Conservation (phyloP, 192 early-diverging fungal species). For the Obelidium mucronatum region DNA sequence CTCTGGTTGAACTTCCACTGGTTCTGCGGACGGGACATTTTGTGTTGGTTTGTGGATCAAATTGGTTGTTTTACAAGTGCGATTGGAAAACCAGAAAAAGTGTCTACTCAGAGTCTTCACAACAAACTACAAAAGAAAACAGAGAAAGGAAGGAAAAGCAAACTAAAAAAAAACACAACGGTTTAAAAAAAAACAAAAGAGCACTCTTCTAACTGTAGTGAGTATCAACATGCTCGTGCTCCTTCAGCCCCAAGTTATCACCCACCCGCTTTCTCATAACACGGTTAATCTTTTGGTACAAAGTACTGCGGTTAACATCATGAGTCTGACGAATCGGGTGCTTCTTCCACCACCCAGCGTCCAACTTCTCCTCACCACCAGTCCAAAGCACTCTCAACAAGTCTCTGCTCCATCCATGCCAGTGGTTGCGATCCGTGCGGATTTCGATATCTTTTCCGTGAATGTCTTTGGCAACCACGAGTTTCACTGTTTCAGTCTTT, state of each 20-base stretch:
- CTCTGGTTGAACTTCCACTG: too few relatives aligned
- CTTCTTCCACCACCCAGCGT: not conserved
- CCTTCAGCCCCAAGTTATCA: not conserved
- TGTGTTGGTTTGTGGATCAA: too few relatives aligned
- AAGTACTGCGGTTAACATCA: not conserved
- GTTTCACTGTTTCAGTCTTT: constrained; percentile 15
- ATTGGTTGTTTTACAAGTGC: too few relatives aligned
- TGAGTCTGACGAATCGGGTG: not conserved
- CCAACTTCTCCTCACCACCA: not conserved
- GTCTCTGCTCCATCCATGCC: constrained; percentile 13
- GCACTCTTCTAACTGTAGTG: too few relatives aligned
- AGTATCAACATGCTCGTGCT: too few relatives aligned
- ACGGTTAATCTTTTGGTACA: not conserved
- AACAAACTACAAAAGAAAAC: not conserved
- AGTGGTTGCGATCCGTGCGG: constrained; percentile 9
- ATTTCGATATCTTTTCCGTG: constrained; percentile 3
- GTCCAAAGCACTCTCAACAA: not conserved
- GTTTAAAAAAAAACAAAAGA: too few relatives aligned
- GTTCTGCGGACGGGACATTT: too few relatives aligned
- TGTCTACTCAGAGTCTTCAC: not conserved
- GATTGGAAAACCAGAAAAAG: too few relatives aligned
- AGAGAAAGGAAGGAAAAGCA: not conserved
- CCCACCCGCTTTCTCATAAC: not conserved
- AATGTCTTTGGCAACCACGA: constrained; percentile 10
- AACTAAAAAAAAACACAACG: not conserved